phyloP scores from a whole-genome alignment of 2,329 filamentous ascomycete species.

The Exophiala spinifera region DNA sequence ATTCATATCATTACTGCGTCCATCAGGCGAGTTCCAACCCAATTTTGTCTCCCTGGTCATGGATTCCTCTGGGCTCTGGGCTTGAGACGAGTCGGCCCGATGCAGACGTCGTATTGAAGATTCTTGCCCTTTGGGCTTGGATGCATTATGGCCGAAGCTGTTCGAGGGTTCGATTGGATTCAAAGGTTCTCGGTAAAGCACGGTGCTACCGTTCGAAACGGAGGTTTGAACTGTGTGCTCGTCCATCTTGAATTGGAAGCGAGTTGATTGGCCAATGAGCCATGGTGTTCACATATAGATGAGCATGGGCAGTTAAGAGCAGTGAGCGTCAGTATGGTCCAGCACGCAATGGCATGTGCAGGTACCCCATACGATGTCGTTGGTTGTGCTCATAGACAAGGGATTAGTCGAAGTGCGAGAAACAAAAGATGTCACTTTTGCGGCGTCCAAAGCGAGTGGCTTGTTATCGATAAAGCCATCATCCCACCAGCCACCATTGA shows the following conservation, averaged over 20 bases:
- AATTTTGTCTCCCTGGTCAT: background rate
- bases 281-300: background rate
- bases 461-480: background rate
- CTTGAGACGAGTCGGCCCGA: background rate
- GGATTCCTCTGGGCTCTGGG: background rate
- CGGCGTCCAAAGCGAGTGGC: background rate
- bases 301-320: background rate
- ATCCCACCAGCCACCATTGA: background rate
- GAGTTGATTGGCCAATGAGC: background rate
- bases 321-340: too few relatives aligned
- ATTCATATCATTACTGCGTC: background rate
- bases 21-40: background rate
- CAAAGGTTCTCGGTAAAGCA: conserved; percentile 5
- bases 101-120: background rate
- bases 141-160: background rate
- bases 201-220: too few relatives aligned
- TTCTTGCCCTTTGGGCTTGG: background rate
- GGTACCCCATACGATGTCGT: too few relatives aligned
- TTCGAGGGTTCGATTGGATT: conserved; percentile 4
- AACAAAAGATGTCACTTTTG: too few relatives aligned
- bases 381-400: too few relatives aligned
- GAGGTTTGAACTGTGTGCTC: background rate
- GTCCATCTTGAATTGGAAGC: conserved; percentile 9
- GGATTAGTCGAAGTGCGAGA: too few relatives aligned
- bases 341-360: too few relatives aligned